A percentile compares a stretch with the other conserved stretches of the same genome.
These are phyloP conservation scores for Ascochyta koolunga DNA, from an alignment of 2,329 filamentous ascomycete species.

Conservation along the genomic window DNA sequence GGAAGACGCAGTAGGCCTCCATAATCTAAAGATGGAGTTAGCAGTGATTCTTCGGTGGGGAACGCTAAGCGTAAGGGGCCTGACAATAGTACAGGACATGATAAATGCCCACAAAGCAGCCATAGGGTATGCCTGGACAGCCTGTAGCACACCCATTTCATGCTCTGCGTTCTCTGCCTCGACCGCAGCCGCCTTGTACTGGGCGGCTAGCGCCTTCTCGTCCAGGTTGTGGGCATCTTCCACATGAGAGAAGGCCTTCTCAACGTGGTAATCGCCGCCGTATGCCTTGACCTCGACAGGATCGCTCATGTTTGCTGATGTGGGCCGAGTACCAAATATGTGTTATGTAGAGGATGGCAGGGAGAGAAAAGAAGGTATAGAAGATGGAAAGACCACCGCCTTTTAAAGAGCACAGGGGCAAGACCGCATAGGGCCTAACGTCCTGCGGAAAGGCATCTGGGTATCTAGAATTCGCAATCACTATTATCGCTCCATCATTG, in stretches of 20 bases:
- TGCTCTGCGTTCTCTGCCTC: conserved; percentile 63
- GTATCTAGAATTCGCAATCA: conserved; percentile 19
- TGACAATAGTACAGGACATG: conserved; percentile 62
- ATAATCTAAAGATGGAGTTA: conserved; percentile 58
- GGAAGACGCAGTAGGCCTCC: conserved; percentile 69
- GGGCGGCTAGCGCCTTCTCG: conserved; percentile 50
- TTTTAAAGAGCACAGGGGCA: conserved; percentile 30
- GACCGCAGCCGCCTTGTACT: conserved; percentile 60
- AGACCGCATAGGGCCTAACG: conserved; percentile 1
- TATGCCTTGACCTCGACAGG: conserved; percentile 24
- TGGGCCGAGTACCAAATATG: conserved; percentile 20
- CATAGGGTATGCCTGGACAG: conserved; percentile 59
- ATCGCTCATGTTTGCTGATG: conserved; percentile 33
- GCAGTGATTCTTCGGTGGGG: conserved; percentile 6
- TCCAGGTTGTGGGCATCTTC: conserved; percentile 33
- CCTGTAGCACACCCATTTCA: conserved; percentile 57
- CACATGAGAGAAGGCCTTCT: conserved; percentile 31
- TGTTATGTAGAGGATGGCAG: conserved; percentile 22
- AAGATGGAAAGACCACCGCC: conserved; percentile 15
- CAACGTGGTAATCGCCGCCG: conserved; percentile 18
- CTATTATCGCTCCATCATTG: conserved; percentile 32
- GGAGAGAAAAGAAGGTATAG: conserved; percentile 25
- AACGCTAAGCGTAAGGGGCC: conserved; percentile 18
- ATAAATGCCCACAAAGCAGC: conserved; percentile 62
- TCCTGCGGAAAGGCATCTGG: conserved; percentile 8